Conservation (phyloP, 768 basidiomycete species). For the Tremella mesenterica region DNA sequence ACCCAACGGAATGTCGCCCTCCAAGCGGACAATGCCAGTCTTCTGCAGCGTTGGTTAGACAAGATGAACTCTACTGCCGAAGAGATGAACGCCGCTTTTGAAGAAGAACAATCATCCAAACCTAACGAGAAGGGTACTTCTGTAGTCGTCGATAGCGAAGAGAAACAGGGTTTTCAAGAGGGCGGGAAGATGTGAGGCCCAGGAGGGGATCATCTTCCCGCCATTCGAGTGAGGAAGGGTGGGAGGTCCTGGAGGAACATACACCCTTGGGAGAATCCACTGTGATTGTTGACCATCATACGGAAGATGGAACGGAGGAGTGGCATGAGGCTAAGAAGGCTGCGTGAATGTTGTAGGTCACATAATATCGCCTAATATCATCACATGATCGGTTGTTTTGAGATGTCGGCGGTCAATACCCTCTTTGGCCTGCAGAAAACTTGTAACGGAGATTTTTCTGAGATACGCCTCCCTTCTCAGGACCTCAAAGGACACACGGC, state of each 20-base stretch:
- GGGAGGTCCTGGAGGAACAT: slow-evolving; percentile 18
- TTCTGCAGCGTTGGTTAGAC: slow-evolving; percentile 94
- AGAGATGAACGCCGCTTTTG: slow-evolving; percentile 77
- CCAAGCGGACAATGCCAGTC: slow-evolving; percentile 83
- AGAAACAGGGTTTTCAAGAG: slow-evolving; percentile 28
- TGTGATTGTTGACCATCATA: neutral
- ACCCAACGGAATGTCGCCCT: slow-evolving; percentile 79
- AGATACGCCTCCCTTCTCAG: too few relatives aligned
- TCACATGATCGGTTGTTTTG: too few relatives aligned
- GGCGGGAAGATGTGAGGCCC: slow-evolving; percentile 24
- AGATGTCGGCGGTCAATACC: too few relatives aligned
- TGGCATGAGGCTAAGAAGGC: slow-evolving; percentile 25
- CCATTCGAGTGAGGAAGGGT: slow-evolving; percentile 10
- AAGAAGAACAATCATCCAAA: slow-evolving; percentile 24
- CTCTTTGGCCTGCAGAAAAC: too few relatives aligned
- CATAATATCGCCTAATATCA: too few relatives aligned
- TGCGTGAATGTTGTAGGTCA: too few relatives aligned
- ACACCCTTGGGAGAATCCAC: neutral
- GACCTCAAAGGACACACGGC: too few relatives aligned
- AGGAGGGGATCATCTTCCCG: slow-evolving; percentile 13
- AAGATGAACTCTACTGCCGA: slow-evolving; percentile 86
- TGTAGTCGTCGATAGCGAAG: slow-evolving; percentile 3
- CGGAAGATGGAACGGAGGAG: slow-evolving; percentile 5
- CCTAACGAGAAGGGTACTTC: slow-evolving; percentile 3
- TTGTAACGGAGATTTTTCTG: too few relatives aligned